Evolutionary conservation across 768 basidiomycete genomes (phyloP).

Genomic region (Thelephora ganbajun): DNA sequence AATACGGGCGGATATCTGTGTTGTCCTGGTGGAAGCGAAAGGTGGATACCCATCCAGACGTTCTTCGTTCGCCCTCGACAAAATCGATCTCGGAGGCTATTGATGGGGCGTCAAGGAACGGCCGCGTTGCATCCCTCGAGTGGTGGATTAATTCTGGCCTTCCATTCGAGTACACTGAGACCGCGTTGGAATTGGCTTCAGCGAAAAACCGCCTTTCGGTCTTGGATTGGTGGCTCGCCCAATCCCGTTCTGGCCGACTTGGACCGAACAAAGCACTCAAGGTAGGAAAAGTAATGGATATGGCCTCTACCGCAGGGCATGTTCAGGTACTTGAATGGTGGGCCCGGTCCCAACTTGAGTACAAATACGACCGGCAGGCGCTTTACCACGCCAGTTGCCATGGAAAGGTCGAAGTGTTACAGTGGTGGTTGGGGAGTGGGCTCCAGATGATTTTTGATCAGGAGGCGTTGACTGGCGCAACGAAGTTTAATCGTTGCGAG

Average conservation of each 20-base stretch:
- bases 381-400: slow-evolving; percentile 68
- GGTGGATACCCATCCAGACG: slow-evolving; percentile 43
- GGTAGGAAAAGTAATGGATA: slow-evolving; percentile 76
- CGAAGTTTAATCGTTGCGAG: slow-evolving; percentile 66
- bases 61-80: slow-evolving; percentile 39
- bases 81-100: slow-evolving; percentile 53
- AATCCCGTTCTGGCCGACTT: slow-evolving; percentile 21
- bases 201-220: slow-evolving; percentile 64
- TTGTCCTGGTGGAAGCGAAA: slow-evolving; percentile 75
- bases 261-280: slow-evolving; percentile 44
- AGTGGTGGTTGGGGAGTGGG: slow-evolving; percentile 77
- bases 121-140: slow-evolving; percentile 59
- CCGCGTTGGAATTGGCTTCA: slow-evolving; percentile 67
- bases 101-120: slow-evolving; percentile 66
- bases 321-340: slow-evolving; percentile 76
- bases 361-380: slow-evolving; percentile 66
- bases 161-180: slow-evolving; percentile 63
- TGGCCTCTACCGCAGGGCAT: slow-evolving; percentile 68
- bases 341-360: slow-evolving; percentile 63
- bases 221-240: slow-evolving; percentile 74
- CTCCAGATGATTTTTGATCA: slow-evolving; percentile 68
- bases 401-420: slow-evolving; percentile 65
- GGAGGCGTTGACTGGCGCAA: slow-evolving; percentile 68
- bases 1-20: slow-evolving; percentile 55
- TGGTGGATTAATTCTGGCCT: slow-evolving; percentile 69